Conservation (phyloP, 2,329 filamentous ascomycete genomes). For the Fusarium acutatum region DNA sequence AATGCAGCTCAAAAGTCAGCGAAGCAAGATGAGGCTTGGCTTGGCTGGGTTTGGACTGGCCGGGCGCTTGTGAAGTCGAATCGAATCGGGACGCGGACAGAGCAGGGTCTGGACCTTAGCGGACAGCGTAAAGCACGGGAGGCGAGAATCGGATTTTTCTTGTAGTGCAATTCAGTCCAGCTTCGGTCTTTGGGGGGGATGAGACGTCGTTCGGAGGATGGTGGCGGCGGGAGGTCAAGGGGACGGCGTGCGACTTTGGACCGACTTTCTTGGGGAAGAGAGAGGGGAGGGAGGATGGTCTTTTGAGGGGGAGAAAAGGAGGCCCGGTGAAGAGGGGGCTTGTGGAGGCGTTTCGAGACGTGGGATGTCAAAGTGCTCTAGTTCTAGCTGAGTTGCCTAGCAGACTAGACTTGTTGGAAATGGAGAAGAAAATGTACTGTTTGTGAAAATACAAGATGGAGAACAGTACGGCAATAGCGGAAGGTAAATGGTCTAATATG, state of each 20-base stretch:
- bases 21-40: slow-evolving; percentile 33
- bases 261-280: slow-evolving; percentile 16
- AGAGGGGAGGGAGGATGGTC: slow-evolving; percentile 22
- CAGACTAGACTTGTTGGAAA: neutral
- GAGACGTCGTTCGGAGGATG: slow-evolving; percentile 22
- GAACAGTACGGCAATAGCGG: neutral
- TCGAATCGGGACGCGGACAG: slow-evolving; percentile 34
- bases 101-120: slow-evolving; percentile 36
- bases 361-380: slow-evolving; percentile 29
- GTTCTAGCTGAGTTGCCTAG: neutral
- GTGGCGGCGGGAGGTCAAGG: slow-evolving; percentile 29
- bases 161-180: slow-evolving; percentile 15
- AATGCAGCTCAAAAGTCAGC: slow-evolving; percentile 31
- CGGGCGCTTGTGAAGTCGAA: slow-evolving; percentile 30
- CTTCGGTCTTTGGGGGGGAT: neutral
- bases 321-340: slow-evolving; percentile 17
- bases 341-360: slow-evolving; percentile 33
- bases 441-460: neutral
- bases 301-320: slow-evolving; percentile 34
- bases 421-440: neutral
- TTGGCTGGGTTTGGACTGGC: slow-evolving; percentile 14
- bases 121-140: slow-evolving; percentile 36
- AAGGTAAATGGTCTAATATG: neutral
- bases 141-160: slow-evolving; percentile 34
- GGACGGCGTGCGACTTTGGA: slow-evolving; percentile 22